Conservation (phyloP, 73 alveolate genomes). For the Tetrahymena elliotti region DNA sequence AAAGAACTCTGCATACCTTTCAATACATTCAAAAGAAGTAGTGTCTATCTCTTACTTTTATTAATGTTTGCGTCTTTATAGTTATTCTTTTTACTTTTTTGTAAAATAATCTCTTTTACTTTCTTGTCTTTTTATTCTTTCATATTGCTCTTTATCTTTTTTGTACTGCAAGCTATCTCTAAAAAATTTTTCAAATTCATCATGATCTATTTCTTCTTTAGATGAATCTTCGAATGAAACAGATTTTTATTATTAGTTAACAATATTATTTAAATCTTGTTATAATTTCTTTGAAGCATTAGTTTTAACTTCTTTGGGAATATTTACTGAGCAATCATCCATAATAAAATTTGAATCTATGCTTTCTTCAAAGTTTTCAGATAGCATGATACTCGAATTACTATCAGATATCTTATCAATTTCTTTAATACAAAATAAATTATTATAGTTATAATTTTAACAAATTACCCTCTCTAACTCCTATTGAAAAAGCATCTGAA, state of each 20-base stretch:
- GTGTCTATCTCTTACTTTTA: background rate
- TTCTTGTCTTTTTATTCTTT: background rate
- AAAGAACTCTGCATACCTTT: background rate
- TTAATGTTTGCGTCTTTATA: background rate
- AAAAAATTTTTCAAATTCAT: background rate
- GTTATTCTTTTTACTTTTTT: background rate
- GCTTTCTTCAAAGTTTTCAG: background rate
- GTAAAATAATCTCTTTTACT: background rate
- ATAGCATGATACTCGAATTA: background rate
- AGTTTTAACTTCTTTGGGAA: background rate
- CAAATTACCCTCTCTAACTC: background rate
- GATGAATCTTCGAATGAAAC: background rate
- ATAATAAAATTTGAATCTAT: background rate
- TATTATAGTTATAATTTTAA: too few relatives aligned
- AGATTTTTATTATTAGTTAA: too few relatives aligned
- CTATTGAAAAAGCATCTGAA: background rate
- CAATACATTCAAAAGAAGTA: background rate
- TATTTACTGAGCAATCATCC: background rate
- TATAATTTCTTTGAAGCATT: background rate
- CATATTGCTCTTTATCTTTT: background rate
- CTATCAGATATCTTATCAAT: background rate
- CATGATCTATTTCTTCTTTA: background rate
- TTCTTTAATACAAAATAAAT: background rate
- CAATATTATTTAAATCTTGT: background rate
- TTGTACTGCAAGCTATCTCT: background rate